Conservation (phyloP, 1,284 basidiomycete genomes). For the Malassezia restricta region DNA sequence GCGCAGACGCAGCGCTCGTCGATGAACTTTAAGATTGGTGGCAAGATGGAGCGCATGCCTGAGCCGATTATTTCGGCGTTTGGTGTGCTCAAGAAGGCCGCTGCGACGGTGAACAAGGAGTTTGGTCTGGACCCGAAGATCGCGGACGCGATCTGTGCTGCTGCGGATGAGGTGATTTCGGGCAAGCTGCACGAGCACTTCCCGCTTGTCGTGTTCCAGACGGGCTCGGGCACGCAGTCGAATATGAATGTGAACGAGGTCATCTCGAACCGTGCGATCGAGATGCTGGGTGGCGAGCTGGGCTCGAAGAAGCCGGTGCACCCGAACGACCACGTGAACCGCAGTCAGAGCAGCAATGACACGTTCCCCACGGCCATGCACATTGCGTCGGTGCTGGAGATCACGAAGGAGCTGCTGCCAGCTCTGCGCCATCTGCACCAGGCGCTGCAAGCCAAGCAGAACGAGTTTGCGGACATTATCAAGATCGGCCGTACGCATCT, state of each 20-base stretch:
- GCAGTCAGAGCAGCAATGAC: constrained; percentile 97
- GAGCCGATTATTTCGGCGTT: constrained; percentile 92
- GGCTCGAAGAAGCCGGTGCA: constrained; percentile 96
- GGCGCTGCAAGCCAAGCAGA: constrained; percentile 67
- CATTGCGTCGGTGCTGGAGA: constrained; percentile 83
- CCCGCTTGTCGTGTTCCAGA: constrained; percentile 97
- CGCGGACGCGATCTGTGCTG: constrained; percentile 75
- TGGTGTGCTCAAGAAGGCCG: constrained; percentile 94
- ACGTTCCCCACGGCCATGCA: constrained; percentile 99
- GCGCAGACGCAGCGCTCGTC: constrained; percentile 95
- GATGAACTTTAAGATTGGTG: constrained; percentile 98
- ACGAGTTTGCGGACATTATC: constrained; percentile 57
- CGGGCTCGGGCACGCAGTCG: constrained; percentile 94
- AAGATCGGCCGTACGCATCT: constrained; percentile 98
- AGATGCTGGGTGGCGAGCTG: constrained; percentile 85
- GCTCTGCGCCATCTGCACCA: constrained; percentile 71
- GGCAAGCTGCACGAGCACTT: constrained; percentile 77
- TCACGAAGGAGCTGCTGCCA: constrained; percentile 68
- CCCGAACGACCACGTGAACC: constrained; percentile 99
- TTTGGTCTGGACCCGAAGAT: constrained; percentile 86
- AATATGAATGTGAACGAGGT: constrained; percentile 99
- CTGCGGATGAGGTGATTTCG: constrained; percentile 94
- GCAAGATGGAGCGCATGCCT: constrained; percentile 80
- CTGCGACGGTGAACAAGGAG: constrained; percentile 73
- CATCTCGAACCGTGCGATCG: constrained; percentile 95